Evolutionary conservation across 1,139 yeast genomes (phyloP).

Genomic region (Suhomyces bokatorum): DNA sequence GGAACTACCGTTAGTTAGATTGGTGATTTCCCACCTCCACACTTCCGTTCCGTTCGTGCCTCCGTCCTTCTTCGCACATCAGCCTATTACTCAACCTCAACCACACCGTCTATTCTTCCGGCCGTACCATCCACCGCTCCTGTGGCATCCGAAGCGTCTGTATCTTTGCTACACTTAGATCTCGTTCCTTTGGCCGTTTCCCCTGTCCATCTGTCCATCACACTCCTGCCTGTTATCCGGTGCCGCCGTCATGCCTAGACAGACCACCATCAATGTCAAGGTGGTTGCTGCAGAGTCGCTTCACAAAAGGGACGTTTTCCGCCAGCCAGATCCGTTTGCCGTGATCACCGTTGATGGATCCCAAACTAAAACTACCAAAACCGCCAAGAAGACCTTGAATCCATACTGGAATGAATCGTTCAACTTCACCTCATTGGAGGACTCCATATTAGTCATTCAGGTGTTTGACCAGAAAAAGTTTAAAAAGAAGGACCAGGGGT

Average conservation of each 20-base stretch:
- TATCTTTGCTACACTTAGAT: not conserved
- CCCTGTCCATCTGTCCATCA: not conserved
- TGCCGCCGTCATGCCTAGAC: slow-evolving; percentile 19
- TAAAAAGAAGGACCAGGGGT: slow-evolving; percentile 98
- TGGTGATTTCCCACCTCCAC: not conserved
- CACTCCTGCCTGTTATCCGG: not conserved
- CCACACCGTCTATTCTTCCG: not conserved
- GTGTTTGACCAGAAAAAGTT: slow-evolving; percentile 96
- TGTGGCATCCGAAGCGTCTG: not conserved
- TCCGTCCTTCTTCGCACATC: not conserved
- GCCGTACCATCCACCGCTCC: not conserved
- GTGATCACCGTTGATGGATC: slow-evolving; percentile 96
- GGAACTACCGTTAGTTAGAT: not conserved
- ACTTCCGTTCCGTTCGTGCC: not conserved
- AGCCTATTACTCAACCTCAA: not conserved
- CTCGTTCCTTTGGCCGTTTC: not conserved
- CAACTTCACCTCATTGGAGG: slow-evolving; percentile 73
- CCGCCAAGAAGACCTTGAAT: slow-evolving; percentile 89
- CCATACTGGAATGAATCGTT: slow-evolving; percentile 98
- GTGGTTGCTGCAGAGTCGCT: slow-evolving; percentile 96
- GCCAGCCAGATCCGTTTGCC: slow-evolving; percentile 97
- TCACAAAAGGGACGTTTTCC: slow-evolving; percentile 90
- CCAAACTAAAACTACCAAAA: slow-evolving; percentile 92
- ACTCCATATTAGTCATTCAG: slow-evolving; percentile 86
- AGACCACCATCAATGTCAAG: slow-evolving; percentile 58